A percentile compares a stretch with the other conserved stretches of the same genome.
phyloP scores from a whole-genome alignment of 75 land plant species.

The Azolla pinnata region DNA sequence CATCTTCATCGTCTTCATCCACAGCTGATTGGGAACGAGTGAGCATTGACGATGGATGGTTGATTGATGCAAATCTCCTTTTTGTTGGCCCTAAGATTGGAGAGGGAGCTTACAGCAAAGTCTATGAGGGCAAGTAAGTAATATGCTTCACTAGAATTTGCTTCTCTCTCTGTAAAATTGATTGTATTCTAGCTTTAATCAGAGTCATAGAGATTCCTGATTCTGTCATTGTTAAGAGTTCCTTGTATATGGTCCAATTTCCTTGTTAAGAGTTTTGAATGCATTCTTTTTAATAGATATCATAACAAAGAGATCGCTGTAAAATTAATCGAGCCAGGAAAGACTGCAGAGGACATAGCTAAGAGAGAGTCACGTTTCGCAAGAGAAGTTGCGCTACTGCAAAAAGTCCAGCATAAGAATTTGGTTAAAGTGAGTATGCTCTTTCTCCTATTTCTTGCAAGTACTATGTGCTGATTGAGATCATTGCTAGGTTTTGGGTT shows the following conservation, averaged over 20 bases:
- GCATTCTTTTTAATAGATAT: no score
- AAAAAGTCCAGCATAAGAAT: conserved; percentile 29
- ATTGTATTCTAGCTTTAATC: no score
- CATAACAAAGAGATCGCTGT: conserved; percentile 17
- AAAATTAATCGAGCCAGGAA: conserved; percentile 21
- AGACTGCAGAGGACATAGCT: conserved; percentile 23
- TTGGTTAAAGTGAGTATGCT: conserved; percentile 20
- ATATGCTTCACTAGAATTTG: no score
- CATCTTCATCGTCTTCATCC: no score
- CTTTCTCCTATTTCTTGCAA: no score
- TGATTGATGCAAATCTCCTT: conserved; percentile 25
- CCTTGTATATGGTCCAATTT: no score
- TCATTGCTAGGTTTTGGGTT: background rate
- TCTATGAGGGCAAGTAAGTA: conserved; percentile 35
- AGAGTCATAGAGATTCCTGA: no score
- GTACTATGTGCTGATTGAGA: background rate
- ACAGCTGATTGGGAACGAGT: no score
- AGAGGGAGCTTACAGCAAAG: conserved; percentile 38
- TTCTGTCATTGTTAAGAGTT: no score
- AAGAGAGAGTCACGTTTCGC: conserved; percentile 24
- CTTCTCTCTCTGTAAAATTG: no score
- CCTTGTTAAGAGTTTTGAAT: no score
- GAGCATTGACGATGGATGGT: conserved; percentile 21
- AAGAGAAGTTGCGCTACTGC: conserved; percentile 24
- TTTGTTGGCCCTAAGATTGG: conserved; percentile 38